A percentile compares a stretch with the other conserved stretches of the same genome.
These are phyloP conservation scores for Starmerella cellae DNA, from an alignment of 805 yeast species.

Conservation along the genomic window DNA sequence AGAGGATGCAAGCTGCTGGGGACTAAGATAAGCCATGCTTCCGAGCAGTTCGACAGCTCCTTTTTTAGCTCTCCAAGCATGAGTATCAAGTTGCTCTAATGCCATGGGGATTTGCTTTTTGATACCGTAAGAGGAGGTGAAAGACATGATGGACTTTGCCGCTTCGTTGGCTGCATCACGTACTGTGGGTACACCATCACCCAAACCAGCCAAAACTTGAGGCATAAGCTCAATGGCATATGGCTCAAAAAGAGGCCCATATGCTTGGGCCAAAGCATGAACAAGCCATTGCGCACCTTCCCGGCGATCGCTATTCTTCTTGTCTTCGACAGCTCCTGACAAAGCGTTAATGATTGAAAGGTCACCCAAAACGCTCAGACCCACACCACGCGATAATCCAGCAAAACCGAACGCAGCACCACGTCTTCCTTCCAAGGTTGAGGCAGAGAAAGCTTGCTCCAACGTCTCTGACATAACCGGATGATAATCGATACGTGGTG, in stretches of 20 bases:
- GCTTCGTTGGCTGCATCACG: slow-evolving; percentile 82
- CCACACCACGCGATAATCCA: slow-evolving; percentile 83
- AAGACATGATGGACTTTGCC: slow-evolving; percentile 74
- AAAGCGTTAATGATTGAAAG: slow-evolving; percentile 64
- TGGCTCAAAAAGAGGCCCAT: slow-evolving; percentile 80
- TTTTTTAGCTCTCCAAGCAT: slow-evolving; percentile 91
- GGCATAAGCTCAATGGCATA: slow-evolving; percentile 84
- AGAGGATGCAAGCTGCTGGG: slow-evolving; percentile 81
- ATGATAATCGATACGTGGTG: slow-evolving; percentile 32
- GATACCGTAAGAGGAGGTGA: slow-evolving; percentile 85
- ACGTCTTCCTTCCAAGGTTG: slow-evolving; percentile 39
- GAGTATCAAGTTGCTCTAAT: slow-evolving; percentile 68
- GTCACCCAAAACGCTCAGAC: slow-evolving; percentile 62
- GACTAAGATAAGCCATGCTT: slow-evolving; percentile 95
- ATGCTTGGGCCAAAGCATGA: slow-evolving; percentile 64
- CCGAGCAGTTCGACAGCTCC: slow-evolving; percentile 95
- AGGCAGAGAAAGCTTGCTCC: slow-evolving; percentile 44
- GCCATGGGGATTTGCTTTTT: slow-evolving; percentile 85
- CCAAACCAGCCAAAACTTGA: slow-evolving; percentile 61
- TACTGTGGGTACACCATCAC: slow-evolving; percentile 75
- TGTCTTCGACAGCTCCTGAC: slow-evolving; percentile 77
- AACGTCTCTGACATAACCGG: slow-evolving; percentile 46
- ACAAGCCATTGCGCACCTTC: slow-evolving; percentile 82
- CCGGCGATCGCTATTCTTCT: slow-evolving; percentile 55
- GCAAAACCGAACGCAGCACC: slow-evolving; percentile 97